Conservation (phyloP, 306 rosid species). For the Cucurbita moschata region DNA sequence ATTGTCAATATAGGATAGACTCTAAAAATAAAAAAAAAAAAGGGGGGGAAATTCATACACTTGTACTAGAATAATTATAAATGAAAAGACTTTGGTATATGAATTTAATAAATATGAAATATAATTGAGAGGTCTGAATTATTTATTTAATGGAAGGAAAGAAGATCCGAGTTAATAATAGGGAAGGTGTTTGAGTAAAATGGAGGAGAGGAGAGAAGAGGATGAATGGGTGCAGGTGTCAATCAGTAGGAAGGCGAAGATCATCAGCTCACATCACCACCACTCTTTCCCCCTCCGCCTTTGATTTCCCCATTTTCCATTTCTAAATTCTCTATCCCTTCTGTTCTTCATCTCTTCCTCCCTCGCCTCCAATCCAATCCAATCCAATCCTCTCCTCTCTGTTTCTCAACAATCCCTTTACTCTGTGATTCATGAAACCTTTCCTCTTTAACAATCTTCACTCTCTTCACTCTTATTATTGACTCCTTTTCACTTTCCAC, state of each 20-base stretch:
- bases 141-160: too few species aligned
- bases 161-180: neutral
- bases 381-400: neutral
- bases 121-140: too few species aligned
- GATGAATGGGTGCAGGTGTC: constrained; percentile 8
- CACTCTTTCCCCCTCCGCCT: neutral
- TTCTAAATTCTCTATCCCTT: neutral
- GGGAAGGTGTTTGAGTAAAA: neutral
- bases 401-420: neutral
- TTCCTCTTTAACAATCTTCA: neutral
- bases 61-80: too few species aligned
- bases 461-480: neutral
- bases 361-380: neutral
- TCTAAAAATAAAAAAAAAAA: too few species aligned
- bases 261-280: constrained; percentile 2
- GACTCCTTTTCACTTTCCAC: constrained; percentile 28
- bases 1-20: too few species aligned
- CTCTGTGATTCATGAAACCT: constrained; percentile 2
- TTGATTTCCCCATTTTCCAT: neutral
- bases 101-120: too few species aligned
- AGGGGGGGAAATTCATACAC: too few species aligned
- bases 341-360: neutral
- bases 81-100: too few species aligned
- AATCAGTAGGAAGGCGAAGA: neutral
- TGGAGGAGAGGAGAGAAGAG: neutral